phyloP scores from a whole-genome alignment of 345 rosid species.

The Eucalyptus lansdowneana region DNA sequence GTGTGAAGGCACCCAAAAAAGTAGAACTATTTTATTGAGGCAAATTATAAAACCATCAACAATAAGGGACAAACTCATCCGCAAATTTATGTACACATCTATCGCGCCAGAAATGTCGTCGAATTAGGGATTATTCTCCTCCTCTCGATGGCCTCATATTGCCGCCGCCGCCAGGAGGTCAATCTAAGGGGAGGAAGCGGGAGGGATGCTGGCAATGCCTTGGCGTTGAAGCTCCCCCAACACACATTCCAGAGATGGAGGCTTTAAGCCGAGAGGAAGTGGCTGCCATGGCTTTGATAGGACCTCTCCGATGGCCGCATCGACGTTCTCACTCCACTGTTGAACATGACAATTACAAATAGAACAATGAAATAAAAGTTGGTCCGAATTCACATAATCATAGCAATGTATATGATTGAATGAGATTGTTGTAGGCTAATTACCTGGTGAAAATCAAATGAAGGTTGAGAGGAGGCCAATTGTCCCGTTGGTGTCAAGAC shows the following conservation, averaged over 20 bases:
- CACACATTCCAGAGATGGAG: conserved; percentile 68
- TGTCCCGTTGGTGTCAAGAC: conserved; percentile 22
- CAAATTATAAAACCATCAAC: not conserved
- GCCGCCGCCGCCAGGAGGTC: not conserved
- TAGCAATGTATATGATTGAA: not conserved
- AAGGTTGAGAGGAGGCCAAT: conserved; percentile 32
- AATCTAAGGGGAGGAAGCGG: conserved; percentile 22
- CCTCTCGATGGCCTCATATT: not conserved
- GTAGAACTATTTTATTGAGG: not conserved
- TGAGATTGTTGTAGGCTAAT: not conserved
- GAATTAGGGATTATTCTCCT: not conserved
- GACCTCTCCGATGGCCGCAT: conserved; percentile 75
- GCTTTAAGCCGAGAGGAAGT: conserved; percentile 76
- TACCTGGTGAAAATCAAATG: conserved; percentile 12
- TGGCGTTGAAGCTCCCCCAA: conserved; percentile 68
- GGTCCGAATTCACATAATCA: not conserved
- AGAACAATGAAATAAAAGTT: too few relatives aligned
- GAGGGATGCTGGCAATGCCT: conserved; percentile 66
- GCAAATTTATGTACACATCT: not conserved
- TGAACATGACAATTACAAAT: too few relatives aligned
- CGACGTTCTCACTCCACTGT: conserved; percentile 1
- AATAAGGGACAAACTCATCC: not conserved
- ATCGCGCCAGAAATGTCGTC: conserved; percentile 9
- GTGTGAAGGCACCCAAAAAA: not conserved
- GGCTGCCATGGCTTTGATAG: conserved; percentile 80